Conservation (phyloP, 345 rosid species). For the Iberis pinnata region DNA sequence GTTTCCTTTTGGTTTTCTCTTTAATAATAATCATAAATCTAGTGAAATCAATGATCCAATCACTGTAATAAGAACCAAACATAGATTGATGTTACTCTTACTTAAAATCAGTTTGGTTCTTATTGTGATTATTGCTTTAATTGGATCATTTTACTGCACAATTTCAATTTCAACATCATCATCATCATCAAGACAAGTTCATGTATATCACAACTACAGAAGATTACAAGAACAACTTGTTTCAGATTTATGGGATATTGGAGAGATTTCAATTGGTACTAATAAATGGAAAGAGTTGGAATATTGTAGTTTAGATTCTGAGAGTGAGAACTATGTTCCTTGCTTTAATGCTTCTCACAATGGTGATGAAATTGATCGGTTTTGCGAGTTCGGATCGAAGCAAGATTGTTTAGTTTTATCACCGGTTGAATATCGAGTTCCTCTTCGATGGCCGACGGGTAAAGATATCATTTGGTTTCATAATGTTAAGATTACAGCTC, state of each 20-base stretch:
- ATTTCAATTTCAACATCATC: slow-evolving; percentile 52
- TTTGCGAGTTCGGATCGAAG: slow-evolving; percentile 47
- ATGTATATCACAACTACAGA: slow-evolving; percentile 67
- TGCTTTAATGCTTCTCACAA: slow-evolving; percentile 71
- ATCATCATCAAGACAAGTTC: slow-evolving; percentile 63
- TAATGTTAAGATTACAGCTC: slow-evolving; percentile 83
- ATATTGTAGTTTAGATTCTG: slow-evolving; percentile 59
- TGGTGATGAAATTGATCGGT: slow-evolving; percentile 56
- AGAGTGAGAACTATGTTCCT: slow-evolving; percentile 77
- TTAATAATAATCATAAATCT: slow-evolving; percentile 40
- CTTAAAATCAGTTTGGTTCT: slow-evolving; percentile 67
- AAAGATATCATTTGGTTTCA: slow-evolving; percentile 85
- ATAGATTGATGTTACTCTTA: slow-evolving; percentile 45
- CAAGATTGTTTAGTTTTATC: slow-evolving; percentile 67
- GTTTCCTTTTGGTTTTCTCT: slow-evolving; percentile 52
- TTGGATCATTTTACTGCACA: slow-evolving; percentile 94
- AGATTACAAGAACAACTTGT: slow-evolving; percentile 82
- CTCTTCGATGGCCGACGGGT: slow-evolving; percentile 97
- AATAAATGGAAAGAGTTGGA: slow-evolving; percentile 67
- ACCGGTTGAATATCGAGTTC: slow-evolving; percentile 66
- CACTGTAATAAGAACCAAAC: slow-evolving; percentile 56
- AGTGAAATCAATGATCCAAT: slow-evolving; percentile 58
- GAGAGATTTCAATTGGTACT: slow-evolving; percentile 77
- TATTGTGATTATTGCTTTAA: slow-evolving; percentile 56
- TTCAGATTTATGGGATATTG: slow-evolving; percentile 84